Evolutionary conservation across 2,329 filamentous ascomycete genomes (phyloP), one percentile per base, ranked within the genome.

Genomic region (Aspergillus transmontanensis): DNA sequence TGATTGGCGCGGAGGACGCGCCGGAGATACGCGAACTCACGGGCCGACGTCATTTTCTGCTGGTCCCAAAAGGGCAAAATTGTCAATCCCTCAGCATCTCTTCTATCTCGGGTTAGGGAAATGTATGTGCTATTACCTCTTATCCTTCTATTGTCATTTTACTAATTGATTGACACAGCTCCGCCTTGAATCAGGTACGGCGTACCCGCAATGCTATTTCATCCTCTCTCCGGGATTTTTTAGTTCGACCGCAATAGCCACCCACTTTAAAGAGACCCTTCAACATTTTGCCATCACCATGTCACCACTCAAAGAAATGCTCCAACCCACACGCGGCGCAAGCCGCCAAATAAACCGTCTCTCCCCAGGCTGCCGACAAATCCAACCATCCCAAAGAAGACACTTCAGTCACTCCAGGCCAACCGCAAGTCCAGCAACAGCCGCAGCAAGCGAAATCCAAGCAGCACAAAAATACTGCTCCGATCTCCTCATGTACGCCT

Each of bases 401-500:
- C 57, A 64, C n/a, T 73, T 78, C 68, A 73, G 68, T 60, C 63
- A 57, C 46, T 71, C 72, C 48, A 45, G 58, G 5, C 28, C 63
- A 61, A 39, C 64, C 60, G 45, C 64, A 50, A 63, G 60, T 57
- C 55, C 73, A 16, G 46, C 70, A 60, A 60, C 69, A 63, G 66
- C 69, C 36, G 66, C 69, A 60, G 68, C 77, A 58, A 76, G 77
- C 54, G 86, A 88, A 73, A 76, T 88, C 48, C 75, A 83, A 67
- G 80, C 83, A 55, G 86, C 87, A 12, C 80, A 84, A 62, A 78
- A 76, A 66, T 89, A 89, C 73, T 90, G 87, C 72, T 75, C 84
- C n/a, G 80, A 84, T 67, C 80, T 89, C 48, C 79, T 90, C 61
- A 79, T 79, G 85, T 86, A 79, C 58, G 70, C 23, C 34, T 11